A percentile compares a stretch with the other conserved stretches of the same genome.
phyloP scores from a whole-genome alignment of 352 stramenopile genomes.

The Phytophthora pinifolia region DNA sequence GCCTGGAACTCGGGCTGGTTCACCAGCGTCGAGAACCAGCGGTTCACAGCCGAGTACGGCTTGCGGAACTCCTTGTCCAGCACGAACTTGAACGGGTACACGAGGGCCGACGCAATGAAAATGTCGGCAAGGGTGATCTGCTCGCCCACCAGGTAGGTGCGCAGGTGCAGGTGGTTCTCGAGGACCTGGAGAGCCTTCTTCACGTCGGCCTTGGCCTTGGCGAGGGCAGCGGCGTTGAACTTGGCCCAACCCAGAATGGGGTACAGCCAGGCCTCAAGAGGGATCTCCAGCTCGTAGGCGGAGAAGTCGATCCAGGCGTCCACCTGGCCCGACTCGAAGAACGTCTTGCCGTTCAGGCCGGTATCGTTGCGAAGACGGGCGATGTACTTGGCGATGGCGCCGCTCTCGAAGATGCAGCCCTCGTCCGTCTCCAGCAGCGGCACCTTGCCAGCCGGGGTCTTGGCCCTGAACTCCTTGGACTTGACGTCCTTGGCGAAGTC shows the following conservation, averaged over 20 bases:
- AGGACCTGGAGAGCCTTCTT: slow-evolving; percentile 83
- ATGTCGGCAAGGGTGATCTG: slow-evolving; percentile 95
- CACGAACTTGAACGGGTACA: slow-evolving; percentile 95
- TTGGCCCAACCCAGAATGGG: slow-evolving; percentile 85
- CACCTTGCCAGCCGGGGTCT: slow-evolving; percentile 91
- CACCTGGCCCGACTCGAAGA: slow-evolving; percentile 91
- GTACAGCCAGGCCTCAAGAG: slow-evolving; percentile 87
- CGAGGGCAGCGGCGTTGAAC: slow-evolving; percentile 69
- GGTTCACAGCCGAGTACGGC: slow-evolving; percentile 82
- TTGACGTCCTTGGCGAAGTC: slow-evolving; percentile 59
- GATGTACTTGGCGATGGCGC: slow-evolving; percentile 93
- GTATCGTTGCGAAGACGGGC: slow-evolving; percentile 87
- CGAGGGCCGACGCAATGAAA: slow-evolving; percentile 76
- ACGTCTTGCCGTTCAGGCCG: slow-evolving; percentile 85
- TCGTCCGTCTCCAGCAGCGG: slow-evolving; percentile 82
- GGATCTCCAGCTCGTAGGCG: slow-evolving; percentile 90
- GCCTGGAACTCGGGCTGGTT: slow-evolving; percentile 93
- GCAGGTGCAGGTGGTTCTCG: slow-evolving; percentile 86
- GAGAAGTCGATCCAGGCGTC: slow-evolving; percentile 95
- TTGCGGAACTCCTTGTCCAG: slow-evolving; percentile 89
- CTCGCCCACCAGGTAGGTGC: slow-evolving; percentile 93
- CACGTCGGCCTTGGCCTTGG: slow-evolving; percentile 91
- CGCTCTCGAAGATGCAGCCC: slow-evolving; percentile 86
- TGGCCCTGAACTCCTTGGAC: slow-evolving; percentile 70
- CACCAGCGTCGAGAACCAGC: slow-evolving; percentile 94